These are phyloP conservation scores for Phialocephala sp. DNA, from an alignment of 2,329 filamentous ascomycete genomes.

Conservation along the genomic window DNA sequence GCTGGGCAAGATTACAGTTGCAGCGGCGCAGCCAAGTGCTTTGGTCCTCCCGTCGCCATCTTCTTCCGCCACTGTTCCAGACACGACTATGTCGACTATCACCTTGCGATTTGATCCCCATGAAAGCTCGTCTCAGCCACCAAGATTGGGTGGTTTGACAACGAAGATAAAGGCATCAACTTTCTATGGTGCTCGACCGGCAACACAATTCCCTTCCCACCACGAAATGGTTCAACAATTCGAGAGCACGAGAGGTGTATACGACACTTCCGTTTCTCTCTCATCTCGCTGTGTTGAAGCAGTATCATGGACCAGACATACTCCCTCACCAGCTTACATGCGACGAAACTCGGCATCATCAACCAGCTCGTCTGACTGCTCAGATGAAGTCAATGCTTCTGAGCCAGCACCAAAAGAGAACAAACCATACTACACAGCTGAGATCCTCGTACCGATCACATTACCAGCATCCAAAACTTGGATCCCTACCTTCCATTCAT, in stretches of 20 bases:
- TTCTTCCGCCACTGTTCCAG: conserved; percentile 16
- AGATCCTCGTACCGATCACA: conserved; percentile 66
- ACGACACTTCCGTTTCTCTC: conserved; percentile 35
- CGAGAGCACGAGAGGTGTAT: conserved; percentile 36
- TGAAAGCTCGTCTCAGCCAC: conserved; percentile 35
- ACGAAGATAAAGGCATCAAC: conserved; percentile 41
- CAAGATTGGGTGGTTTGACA: conserved; percentile 39
- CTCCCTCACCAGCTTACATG: conserved; percentile 28
- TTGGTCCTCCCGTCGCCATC: conserved; percentile 39
- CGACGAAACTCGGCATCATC: conserved; percentile 40
- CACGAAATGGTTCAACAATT: conserved; percentile 28
- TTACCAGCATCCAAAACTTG: conserved; percentile 66
- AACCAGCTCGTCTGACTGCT: conserved; percentile 35
- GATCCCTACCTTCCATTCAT: conserved; percentile 73
- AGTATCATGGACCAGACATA: conserved; percentile 41
- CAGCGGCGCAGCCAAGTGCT: conserved; percentile 40
- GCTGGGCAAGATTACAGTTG: conserved; percentile 42
- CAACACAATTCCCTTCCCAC: conserved; percentile 31
- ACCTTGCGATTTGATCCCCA: conserved; percentile 43
- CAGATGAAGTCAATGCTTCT: conserved; percentile 25
- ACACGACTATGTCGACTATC: conserved; percentile 40
- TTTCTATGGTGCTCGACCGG: conserved; percentile 37
- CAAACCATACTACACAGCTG: conserved; percentile 57
- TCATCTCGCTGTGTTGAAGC: conserved; percentile 41
- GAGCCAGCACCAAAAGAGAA: conserved; percentile 13